Conservation (phyloP, 2,329 filamentous ascomycete species). For the Delphinella strobiligena region DNA sequence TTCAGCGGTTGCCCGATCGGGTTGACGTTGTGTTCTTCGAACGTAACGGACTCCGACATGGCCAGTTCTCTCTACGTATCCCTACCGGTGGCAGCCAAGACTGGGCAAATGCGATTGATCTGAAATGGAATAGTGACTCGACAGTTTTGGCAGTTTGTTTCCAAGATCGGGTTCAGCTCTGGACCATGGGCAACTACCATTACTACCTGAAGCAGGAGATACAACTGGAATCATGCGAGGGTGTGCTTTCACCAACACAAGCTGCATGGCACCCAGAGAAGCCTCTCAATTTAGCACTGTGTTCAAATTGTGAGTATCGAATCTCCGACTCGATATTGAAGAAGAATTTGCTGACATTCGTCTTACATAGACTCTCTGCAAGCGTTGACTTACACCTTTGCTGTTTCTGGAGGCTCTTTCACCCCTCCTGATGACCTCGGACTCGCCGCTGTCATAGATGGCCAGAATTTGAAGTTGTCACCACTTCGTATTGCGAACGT, state of each 20-base stretch:
- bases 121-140: slow-evolving; percentile 88
- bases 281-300: slow-evolving; percentile 35
- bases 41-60: slow-evolving; percentile 91
- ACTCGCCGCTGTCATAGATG: slow-evolving; percentile 73
- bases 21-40: slow-evolving; percentile 90
- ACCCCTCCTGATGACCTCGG: slow-evolving; percentile 64
- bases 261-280: slow-evolving; percentile 73
- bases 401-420: slow-evolving; percentile 56
- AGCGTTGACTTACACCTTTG: slow-evolving; percentile 53
- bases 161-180: slow-evolving; percentile 68
- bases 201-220: slow-evolving; percentile 96
- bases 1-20: slow-evolving; percentile 58
- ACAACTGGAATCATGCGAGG: slow-evolving; percentile 12
- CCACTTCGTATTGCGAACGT: slow-evolving; percentile 74
- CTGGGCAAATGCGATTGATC: slow-evolving; percentile 45
- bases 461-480: slow-evolving; percentile 67
- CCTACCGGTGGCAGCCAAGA: slow-evolving; percentile 45
- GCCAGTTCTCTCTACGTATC: slow-evolving; percentile 72
- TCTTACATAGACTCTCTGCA: slow-evolving; percentile 6
- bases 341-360: not conserved
- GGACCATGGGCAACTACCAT: slow-evolving; percentile 96
- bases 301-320: slow-evolving; percentile 1
- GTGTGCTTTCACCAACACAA: slow-evolving; percentile 13
- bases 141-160: slow-evolving; percentile 77
- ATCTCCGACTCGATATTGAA: not conserved